Percentiles rank a stretch among this genome's conserved stretches.
Conservation (phyloP, 306 rosid species). For the Rubus idaeus region DNA sequence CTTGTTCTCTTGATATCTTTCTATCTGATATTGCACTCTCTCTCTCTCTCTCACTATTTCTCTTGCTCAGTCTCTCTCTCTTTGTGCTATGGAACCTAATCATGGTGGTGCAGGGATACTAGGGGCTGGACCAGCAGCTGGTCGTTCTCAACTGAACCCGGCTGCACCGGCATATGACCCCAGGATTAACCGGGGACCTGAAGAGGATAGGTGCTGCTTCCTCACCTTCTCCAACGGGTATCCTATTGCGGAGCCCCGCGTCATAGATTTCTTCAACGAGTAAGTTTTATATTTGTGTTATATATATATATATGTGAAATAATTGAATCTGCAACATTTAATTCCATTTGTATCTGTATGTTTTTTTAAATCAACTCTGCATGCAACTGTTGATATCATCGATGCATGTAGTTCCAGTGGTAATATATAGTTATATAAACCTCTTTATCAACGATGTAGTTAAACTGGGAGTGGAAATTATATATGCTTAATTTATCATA, state of each 20-base stretch:
- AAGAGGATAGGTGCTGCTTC: slow-evolving; percentile 39
- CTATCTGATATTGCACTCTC: not conserved
- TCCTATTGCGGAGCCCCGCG: slow-evolving; percentile 26
- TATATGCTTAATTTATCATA: too few species aligned
- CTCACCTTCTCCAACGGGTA: slow-evolving; percentile 40
- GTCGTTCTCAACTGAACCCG: slow-evolving; percentile 28
- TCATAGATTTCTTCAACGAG: slow-evolving; percentile 35
- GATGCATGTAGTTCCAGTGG: not conserved
- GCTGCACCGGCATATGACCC: slow-evolving; percentile 35
- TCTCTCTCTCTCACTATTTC: not conserved
- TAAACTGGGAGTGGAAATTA: too few species aligned
- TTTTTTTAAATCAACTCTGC: not conserved
- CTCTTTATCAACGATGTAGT: too few species aligned
- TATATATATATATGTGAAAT: not conserved
- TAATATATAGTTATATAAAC: too few species aligned
- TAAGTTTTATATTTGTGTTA: slow-evolving; percentile 8
- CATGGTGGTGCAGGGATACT: not conserved
- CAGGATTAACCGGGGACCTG: slow-evolving; percentile 4
- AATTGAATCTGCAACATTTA: not conserved
- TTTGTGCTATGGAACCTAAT: not conserved
- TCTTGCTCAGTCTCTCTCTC: not conserved
- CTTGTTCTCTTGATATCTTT: not conserved
- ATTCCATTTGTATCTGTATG: not conserved
- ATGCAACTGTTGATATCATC: not conserved
- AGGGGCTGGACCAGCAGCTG: not conserved